Percentiles rank a stretch among this genome's conserved stretches.
Conservation (phyloP, 441 rosid genomes). For the Eutrema salsugineum region DNA sequence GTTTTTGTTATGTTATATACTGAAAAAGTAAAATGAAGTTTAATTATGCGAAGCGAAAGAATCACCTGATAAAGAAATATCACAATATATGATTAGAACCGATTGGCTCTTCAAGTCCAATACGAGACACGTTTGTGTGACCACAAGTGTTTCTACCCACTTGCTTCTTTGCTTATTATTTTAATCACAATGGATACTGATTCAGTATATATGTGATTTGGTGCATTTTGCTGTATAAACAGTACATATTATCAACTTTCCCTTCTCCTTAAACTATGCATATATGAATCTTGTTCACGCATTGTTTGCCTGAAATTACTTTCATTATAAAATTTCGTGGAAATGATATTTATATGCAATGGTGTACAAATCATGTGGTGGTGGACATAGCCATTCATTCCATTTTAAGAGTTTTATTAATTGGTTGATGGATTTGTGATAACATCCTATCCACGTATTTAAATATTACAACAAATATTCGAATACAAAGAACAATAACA, state of each 20-base stretch:
- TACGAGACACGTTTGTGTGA: conserved; percentile 22
- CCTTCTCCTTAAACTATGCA: not conserved
- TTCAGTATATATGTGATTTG: not conserved
- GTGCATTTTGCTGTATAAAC: not conserved
- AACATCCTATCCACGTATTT: not conserved
- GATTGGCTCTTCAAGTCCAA: conserved; percentile 28
- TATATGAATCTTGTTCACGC: not conserved
- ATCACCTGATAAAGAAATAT: conserved; percentile 4
- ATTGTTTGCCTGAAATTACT: not conserved
- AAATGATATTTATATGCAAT: not conserved
- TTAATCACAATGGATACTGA: not conserved
- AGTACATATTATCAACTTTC: not conserved
- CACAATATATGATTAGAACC: not conserved
- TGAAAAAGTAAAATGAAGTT: not conserved
- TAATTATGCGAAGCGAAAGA: conserved; percentile 9
- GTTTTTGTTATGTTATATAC: not conserved
- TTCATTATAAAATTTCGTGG: not conserved
- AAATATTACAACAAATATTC: not conserved
- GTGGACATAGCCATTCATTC: conserved; percentile 14
- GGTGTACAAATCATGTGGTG: not conserved
- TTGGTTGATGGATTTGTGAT: conserved; percentile 1
- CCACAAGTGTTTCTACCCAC: conserved; percentile 15
- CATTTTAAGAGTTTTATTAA: not conserved
- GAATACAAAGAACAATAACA: not conserved
- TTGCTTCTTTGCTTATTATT: conserved; percentile 4